Percentiles rank a stretch among this genome's conserved stretches.
Conservation (phyloP, 192 early-diverging fungal species). For the Linnemannia zychae region DNA sequence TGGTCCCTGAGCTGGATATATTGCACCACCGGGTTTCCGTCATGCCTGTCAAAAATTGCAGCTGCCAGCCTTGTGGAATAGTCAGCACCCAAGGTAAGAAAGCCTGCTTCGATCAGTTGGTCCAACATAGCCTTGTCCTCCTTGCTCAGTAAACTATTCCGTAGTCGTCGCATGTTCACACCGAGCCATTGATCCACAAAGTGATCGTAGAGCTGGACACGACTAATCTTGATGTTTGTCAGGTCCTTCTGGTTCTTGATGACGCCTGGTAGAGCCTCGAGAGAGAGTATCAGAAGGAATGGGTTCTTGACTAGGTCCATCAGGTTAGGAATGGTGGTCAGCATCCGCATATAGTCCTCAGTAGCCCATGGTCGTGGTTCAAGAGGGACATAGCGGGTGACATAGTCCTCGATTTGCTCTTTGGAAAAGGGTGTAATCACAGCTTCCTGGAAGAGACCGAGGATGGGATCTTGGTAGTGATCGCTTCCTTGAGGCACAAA, state of each 20-base stretch:
- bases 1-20: not conserved
- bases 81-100: not conserved
- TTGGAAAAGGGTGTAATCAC: not conserved
- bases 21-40: not conserved
- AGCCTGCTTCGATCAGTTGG: not conserved
- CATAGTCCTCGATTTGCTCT: not conserved
- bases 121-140: not conserved
- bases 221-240: not conserved
- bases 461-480: too few species aligned
- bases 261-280: not conserved
- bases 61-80: not conserved
- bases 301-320: conserved; percentile 6
- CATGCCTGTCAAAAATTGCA: not conserved
- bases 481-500: not conserved
- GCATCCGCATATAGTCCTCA: not conserved
- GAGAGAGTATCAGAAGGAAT: not conserved
- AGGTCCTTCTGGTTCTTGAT: not conserved
- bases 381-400: not conserved
- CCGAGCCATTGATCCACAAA: not conserved
- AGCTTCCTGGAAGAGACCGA: not conserved
- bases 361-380: not conserved
- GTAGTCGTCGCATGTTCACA: not conserved
- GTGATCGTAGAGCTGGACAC: not conserved
- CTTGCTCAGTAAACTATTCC: too few species aligned
- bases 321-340: not conserved